A percentile compares a stretch with the other conserved stretches of the same genome.
Conservation (phyloP, 78 protist species). For the Chrysochromulina parva region DNA sequence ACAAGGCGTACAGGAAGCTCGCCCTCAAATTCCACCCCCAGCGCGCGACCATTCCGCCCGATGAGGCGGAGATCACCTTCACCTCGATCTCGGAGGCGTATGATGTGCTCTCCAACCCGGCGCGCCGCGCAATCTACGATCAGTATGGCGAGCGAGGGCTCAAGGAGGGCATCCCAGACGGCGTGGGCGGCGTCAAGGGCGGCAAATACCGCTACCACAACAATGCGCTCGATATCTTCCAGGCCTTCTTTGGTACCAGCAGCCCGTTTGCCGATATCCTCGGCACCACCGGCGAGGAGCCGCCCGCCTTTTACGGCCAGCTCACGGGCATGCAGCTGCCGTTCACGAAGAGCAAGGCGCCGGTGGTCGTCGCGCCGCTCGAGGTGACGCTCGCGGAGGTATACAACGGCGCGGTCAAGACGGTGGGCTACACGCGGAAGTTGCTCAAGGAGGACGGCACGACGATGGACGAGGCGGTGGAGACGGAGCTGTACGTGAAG, state of each 20-base stretch:
- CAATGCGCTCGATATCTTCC: not conserved
- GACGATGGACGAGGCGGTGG: too few species aligned
- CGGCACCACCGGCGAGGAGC: not conserved
- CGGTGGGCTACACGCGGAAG: not conserved
- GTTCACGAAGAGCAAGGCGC: not conserved
- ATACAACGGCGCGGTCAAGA: not conserved
- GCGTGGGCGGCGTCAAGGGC: not conserved
- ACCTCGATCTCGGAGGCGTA: not conserved
- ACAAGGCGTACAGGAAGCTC: not conserved
- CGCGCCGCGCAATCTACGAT: not conserved
- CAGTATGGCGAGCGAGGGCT: not conserved
- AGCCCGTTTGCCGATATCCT: not conserved
- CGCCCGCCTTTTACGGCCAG: not conserved
- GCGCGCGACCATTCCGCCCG: not conserved
- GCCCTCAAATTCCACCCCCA: conserved; percentile 41
- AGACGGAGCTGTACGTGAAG: too few species aligned
- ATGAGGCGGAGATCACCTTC: not conserved
- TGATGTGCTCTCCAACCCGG: not conserved
- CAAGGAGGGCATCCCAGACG: not conserved
- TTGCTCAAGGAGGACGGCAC: too few species aligned
- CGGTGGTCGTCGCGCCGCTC: not conserved
- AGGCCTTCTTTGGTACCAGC: not conserved
- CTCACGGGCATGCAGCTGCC: not conserved
- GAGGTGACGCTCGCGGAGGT: not conserved
- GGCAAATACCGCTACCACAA: not conserved